Evolutionary conservation across 139 green algal species (phyloP), one percentile per base, ranked within the genome.

Genomic region (Closterium sp.): DNA sequence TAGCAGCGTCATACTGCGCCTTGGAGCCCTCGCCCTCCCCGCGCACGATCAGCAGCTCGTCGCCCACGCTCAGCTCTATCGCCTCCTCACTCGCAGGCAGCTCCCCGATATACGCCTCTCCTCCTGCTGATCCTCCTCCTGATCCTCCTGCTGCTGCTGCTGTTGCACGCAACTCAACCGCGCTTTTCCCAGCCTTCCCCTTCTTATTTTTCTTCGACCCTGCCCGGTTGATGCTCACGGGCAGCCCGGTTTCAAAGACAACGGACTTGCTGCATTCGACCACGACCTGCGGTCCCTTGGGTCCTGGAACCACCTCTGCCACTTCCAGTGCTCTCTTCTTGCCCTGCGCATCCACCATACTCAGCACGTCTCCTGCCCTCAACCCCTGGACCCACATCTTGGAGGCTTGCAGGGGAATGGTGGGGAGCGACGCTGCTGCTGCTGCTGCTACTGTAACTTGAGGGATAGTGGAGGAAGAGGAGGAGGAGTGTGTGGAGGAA

Each of bases 51-150:
- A 93, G 2, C 33, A 93, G 43, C 32, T 36, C 81, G 87, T 93
- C 91, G 23, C 87, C 91, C 33, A 89, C 88, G 7, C 23, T 32
- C 8, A 93, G 84, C 32, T 89, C 31, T 69, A 93, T 93, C 21
- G 88, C 32, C 32, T 33, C 34, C 76, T 93, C 91, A 3, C 84
- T 34, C 21, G 34, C 90, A 7, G 90, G 84, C 84, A 93, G 10
- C n/a, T 86, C 90, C 30, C 84, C 90, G 21, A 90, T 34, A 34
- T 30, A 30, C 16, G 90, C 43, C 34, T 34, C 19, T 88, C 9
- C 85, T n/a, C 9, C 69, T 76, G 30, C 84, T 34, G 30, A 30
- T 43, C 34, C 33, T 66, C 4, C 86, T 43, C 5, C 84, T 34
- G 30, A 7, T 38, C 8, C 69, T 84, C 5, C 69, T 84, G 25